These are phyloP conservation scores for Cicer chorassanicum DNA, from an alignment of 306 rosid species.

Conservation along the genomic window DNA sequence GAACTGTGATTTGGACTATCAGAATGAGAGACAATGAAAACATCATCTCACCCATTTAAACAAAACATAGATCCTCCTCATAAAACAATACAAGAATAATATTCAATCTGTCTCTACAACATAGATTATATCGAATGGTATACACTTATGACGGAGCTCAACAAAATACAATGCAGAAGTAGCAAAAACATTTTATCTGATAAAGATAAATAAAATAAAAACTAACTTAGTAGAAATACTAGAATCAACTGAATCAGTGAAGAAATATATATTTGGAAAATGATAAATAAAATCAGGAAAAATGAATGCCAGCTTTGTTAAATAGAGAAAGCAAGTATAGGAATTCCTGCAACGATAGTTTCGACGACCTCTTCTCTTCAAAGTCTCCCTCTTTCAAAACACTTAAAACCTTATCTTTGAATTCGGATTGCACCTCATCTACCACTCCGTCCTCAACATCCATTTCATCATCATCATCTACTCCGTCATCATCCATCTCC, in stretches of 20 bases:
- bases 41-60: too few relatives aligned
- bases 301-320: conserved; percentile 82
- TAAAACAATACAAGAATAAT: background rate
- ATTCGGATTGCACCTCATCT: conserved; percentile 71
- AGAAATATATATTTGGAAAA: background rate
- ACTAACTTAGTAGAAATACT: background rate
- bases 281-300: conserved; percentile 53
- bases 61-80: background rate
- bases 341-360: conserved; percentile 79
- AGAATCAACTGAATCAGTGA: background rate
- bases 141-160: conserved; percentile 10
- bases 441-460: conserved; percentile 64
- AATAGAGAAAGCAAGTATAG: conserved; percentile 75
- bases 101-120: background rate
- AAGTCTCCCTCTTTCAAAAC: conserved; percentile 83
- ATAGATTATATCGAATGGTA: background rate
- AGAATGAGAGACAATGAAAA: too few relatives aligned
- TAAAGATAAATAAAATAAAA: background rate
- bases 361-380: conserved; percentile 88
- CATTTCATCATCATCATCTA: conserved; percentile 61
- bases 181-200: background rate
- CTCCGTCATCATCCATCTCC: conserved; percentile 64
- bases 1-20: too few relatives aligned
- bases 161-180: conserved; percentile 16
- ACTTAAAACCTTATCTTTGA: conserved; percentile 70